Conservation (phyloP, 2,329 filamentous ascomycete genomes). For the Sclerotiophoma versabilis region DNA sequence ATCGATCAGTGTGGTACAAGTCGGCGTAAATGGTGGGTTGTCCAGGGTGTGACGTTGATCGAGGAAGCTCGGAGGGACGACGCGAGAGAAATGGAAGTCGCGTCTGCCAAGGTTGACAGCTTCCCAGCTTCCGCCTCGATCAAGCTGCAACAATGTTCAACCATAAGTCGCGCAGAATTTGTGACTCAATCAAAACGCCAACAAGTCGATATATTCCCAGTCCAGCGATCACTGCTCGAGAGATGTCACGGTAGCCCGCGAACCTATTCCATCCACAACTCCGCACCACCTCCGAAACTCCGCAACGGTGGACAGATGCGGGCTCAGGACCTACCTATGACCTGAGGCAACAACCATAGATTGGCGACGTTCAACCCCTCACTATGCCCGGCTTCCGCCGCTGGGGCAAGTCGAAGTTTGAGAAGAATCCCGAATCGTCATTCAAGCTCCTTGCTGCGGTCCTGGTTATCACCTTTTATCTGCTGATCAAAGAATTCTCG, state of each 20-base stretch:
- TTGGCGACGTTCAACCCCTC: slow-evolving; percentile 14
- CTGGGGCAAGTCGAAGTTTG: slow-evolving; percentile 47
- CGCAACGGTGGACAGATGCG: slow-evolving; percentile 34
- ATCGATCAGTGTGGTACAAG: no score
- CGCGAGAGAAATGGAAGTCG: slow-evolving; percentile 5
- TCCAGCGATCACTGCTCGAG: neutral
- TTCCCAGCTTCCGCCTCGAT: slow-evolving; percentile 9
- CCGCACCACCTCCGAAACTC: slow-evolving; percentile 24
- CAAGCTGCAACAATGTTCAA: slow-evolving; percentile 7
- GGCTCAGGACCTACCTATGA: slow-evolving; percentile 24
- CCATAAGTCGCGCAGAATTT: neutral
- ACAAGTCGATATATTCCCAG: neutral
- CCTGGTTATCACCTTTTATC: slow-evolving; percentile 51
- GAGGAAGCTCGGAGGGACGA: neutral
- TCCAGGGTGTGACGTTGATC: neutral
- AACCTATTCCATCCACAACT: slow-evolving; percentile 1
- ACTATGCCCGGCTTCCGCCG: slow-evolving; percentile 47
- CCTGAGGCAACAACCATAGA: slow-evolving; percentile 24
- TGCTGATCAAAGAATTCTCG: slow-evolving; percentile 49
- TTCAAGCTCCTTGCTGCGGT: slow-evolving; percentile 52
- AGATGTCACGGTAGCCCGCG: slow-evolving; percentile 4
- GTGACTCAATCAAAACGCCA: neutral
- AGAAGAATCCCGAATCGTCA: slow-evolving; percentile 50
- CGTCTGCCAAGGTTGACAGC: slow-evolving; percentile 13
- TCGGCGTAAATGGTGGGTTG: neutral